Percentiles rank a stretch among this genome's conserved stretches.
phyloP scores from a whole-genome alignment of 495 filamentous ascomycete species.

The Chaetomium tenue region DNA sequence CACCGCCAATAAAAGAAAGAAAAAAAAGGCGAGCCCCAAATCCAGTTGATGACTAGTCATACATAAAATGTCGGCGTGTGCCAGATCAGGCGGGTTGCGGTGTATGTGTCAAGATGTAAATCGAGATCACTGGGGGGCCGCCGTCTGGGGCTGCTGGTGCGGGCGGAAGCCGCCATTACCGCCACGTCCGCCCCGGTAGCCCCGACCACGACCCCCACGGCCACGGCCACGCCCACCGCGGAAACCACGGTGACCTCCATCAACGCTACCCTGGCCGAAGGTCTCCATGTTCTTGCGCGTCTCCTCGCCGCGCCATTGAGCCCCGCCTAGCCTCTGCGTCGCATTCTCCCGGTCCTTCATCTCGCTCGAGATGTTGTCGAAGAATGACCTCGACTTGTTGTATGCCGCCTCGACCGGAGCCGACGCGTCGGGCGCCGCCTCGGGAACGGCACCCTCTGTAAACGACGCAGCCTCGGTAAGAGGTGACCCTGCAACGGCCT shows the following conservation, averaged over 20 bases:
- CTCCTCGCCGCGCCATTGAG: conserved; percentile 89
- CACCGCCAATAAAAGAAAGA: background rate
- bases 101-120: background rate
- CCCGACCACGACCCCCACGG: conserved; percentile 54
- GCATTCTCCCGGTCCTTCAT: conserved; percentile 78
- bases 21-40: conserved; percentile 20
- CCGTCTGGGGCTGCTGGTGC: conserved; percentile 23
- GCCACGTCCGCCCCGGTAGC: conserved; percentile 48
- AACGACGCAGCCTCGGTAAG: conserved; percentile 52
- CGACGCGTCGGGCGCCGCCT: conserved; percentile 38
- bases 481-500: conserved; percentile 79
- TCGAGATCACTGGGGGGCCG: conserved; percentile 32
- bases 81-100: conserved; percentile 9
- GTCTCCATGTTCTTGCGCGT: conserved; percentile 96
- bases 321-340: conserved; percentile 67
- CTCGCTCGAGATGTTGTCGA: conserved; percentile 96
- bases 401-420: conserved; percentile 56
- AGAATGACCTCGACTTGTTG: conserved; percentile 84
- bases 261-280: conserved; percentile 96
- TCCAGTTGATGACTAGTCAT: conserved; percentile 25
- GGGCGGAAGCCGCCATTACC: conserved; percentile 36
- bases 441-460: conserved; percentile 33
- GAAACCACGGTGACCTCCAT: conserved; percentile 73
- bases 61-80: conserved; percentile 16
- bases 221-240: conserved; percentile 66